Evolutionary conservation across 441 rosid genomes (phyloP), one percentile per base, ranked within the genome.

Genomic region (Aleurites moluccanus): DNA sequence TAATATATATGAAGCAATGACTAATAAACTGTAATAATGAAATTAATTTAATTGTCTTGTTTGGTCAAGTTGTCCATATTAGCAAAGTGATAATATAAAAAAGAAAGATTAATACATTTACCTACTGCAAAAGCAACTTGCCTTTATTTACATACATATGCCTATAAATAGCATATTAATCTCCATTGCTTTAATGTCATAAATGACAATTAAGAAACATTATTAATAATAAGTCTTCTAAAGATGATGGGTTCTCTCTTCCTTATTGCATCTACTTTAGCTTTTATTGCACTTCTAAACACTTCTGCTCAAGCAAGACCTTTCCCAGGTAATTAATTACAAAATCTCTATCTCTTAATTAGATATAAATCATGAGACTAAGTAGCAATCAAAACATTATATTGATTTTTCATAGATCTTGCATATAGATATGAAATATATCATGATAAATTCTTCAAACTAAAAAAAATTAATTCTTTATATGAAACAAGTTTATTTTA

Each of bases 221-320:
- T 25, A 57, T 50, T 15, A 50, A 15, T 50, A 50, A 50, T 18
- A 15, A 47, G 10, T 55, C 27, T 10, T 57, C 62, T 15, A 57
- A 57, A 10, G 33, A 14, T 44, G 52, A 44, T 49, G 60, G 18
- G 62, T 20, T 33, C 73, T 52, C 47, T 69, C 35, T 69, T 53
- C 49, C 73, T 69, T 55, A 15, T 50, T 50, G 47, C 73, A 10
- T 20, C 50, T n/a, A 18, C 23, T 11, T 55, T 69, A 10, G 73
- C 63, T 40, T 53, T 69, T 21, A 14, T 69, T 55, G 18, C 49
- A 55, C 63, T 69, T 4, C 20, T 55, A 33, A 40, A 13, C 47
- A 53, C 38, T 53, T 11, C 4, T 55, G 63, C 73, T 20, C 62
- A 21, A 35, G 73, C 73, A 52, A 69, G 73, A 53, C 21, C 30